Conservation (phyloP, 371 early-diverging fungal genomes). For the Rhizopus delemar region DNA sequence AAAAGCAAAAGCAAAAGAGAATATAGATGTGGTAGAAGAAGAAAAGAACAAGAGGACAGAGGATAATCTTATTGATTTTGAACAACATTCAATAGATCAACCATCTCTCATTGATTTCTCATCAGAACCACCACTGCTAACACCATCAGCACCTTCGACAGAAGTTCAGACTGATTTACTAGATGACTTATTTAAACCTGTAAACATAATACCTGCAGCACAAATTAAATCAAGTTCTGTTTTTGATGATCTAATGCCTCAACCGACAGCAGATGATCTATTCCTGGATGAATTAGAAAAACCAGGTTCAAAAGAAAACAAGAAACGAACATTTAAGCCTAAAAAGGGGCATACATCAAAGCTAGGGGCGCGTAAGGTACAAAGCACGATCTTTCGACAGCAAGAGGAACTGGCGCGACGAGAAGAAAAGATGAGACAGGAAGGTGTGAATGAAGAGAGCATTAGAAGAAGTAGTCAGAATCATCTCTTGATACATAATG, state of each 20-base stretch:
- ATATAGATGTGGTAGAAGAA: not conserved
- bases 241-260: slow-evolving; percentile 8
- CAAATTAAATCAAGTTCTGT: not conserved
- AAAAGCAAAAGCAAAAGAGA: not conserved
- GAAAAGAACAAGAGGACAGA: not conserved
- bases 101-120: slow-evolving; percentile 12
- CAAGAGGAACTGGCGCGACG: slow-evolving; percentile 15
- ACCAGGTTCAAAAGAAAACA: not conserved
- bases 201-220: not conserved
- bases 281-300: slow-evolving; percentile 18
- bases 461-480: slow-evolving; percentile 15
- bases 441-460: slow-evolving; percentile 11
- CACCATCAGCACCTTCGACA: not conserved
- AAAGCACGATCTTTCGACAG: slow-evolving; percentile 24
- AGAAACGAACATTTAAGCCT: slow-evolving; percentile 12
- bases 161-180: slow-evolving; percentile 4
- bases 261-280: slow-evolving; percentile 13
- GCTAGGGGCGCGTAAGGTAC: slow-evolving; percentile 26
- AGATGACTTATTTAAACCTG: slow-evolving; percentile 16
- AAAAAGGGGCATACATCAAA: slow-evolving; percentile 12
- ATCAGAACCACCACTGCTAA: not conserved
- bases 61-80: slow-evolving; percentile 12
- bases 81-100: slow-evolving; percentile 8
- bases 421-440: slow-evolving; percentile 18
- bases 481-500: not conserved